Conservation (phyloP, 2,329 filamentous ascomycete species). For the Juglanconis sp. region DNA sequence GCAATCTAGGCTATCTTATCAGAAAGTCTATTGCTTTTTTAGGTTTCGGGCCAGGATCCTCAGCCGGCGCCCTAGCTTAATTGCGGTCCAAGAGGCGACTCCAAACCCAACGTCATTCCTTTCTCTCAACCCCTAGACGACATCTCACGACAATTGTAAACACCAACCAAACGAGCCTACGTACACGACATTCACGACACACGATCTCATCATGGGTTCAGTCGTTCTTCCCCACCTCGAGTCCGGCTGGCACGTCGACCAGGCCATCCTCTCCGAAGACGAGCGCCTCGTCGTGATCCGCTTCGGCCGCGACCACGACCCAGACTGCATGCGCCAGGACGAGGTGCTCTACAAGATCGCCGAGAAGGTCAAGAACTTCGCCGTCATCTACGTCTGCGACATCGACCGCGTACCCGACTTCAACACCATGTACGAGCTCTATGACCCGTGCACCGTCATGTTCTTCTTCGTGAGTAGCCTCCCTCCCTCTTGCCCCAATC, state of each 20-base stretch:
- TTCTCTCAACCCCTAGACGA: neutral
- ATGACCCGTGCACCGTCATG: slow-evolving; percentile 87
- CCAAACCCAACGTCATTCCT: neutral
- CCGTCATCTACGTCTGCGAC: slow-evolving; percentile 90
- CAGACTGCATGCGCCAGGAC: slow-evolving; percentile 73
- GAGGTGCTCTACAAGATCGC: slow-evolving; percentile 94
- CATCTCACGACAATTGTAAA: neutral
- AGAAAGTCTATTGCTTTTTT: neutral
- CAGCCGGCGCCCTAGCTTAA: neutral
- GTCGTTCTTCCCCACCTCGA: slow-evolving; percentile 88
- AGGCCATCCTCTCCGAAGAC: slow-evolving; percentile 68
- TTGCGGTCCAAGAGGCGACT: neutral
- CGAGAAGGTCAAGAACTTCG: slow-evolving; percentile 89
- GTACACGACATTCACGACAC: neutral
- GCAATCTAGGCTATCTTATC: slow-evolving; percentile 1
- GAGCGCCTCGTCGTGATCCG: slow-evolving; percentile 91
- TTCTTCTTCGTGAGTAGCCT: slow-evolving; percentile 57
- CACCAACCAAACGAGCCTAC: neutral
- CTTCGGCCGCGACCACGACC: slow-evolving; percentile 83
- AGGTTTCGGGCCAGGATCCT: no score
- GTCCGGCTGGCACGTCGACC: slow-evolving; percentile 97
- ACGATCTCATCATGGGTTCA: slow-evolving; percentile 58
- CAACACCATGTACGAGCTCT: slow-evolving; percentile 83
- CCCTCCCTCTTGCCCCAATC: slow-evolving; percentile 15
- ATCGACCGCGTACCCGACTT: slow-evolving; percentile 88